Conservation (phyloP, 257 asterid species). For the Gardenia jasminoides region DNA sequence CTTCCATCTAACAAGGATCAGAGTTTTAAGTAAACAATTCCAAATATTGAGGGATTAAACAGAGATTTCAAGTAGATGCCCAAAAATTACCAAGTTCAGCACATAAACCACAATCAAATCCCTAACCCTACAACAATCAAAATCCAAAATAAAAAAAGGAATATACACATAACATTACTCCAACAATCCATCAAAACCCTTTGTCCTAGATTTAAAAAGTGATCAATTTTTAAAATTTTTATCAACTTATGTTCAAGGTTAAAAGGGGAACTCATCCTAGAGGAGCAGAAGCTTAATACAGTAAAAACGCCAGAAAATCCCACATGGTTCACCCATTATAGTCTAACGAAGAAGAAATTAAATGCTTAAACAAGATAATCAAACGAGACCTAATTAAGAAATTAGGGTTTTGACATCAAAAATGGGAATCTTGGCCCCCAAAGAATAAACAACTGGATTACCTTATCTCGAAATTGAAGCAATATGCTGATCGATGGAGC, state of each 20-base stretch:
- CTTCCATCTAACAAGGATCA: background rate
- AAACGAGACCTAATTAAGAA: background rate
- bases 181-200: background rate
- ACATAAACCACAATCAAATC: slow-evolving; percentile 10
- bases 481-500: slow-evolving; percentile 4
- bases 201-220: background rate
- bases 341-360: background rate
- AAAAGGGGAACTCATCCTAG: background rate
- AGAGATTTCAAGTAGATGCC: background rate
- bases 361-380: background rate
- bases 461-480: slow-evolving; percentile 25
- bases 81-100: background rate
- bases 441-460: slow-evolving; percentile 3
- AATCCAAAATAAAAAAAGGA: background rate
- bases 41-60: background rate
- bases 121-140: background rate
- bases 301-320: background rate
- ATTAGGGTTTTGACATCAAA: slow-evolving; percentile 7
- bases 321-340: background rate
- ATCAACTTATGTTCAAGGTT: background rate
- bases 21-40: slow-evolving; percentile 6
- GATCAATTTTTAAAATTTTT: background rate
- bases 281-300: background rate
- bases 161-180: background rate
- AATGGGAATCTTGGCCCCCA: background rate